These are phyloP conservation scores for Aspergillus fumigatiaffinis DNA, from an alignment of 2,329 filamentous ascomycete species.

Conservation along the genomic window DNA sequence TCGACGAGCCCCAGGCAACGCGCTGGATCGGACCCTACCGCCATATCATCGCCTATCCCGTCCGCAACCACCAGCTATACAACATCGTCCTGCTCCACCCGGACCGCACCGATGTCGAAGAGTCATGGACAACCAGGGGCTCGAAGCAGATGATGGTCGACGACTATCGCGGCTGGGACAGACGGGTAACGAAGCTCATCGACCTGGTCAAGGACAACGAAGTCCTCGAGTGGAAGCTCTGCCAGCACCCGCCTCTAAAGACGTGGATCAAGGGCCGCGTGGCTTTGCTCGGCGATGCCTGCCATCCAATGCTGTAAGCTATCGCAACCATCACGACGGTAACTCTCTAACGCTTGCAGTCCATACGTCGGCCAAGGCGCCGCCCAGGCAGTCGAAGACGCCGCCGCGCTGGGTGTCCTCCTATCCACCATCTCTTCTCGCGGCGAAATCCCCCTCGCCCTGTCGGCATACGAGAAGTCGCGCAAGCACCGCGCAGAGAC, in stretches of 20 bases:
- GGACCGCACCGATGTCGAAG: constrained; percentile 57
- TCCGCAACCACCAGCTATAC: constrained; percentile 63
- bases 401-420: constrained; percentile 32
- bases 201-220: constrained; percentile 55
- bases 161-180: constrained; percentile 61
- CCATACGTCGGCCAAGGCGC: constrained; percentile 44
- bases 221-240: constrained; percentile 38
- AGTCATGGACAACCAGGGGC: constrained; percentile 62
- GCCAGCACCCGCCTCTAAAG: constrained; percentile 29
- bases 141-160: constrained; percentile 59
- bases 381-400: constrained; percentile 46
- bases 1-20: constrained; percentile 64
- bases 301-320: constrained; percentile 44
- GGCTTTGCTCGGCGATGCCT: constrained; percentile 40
- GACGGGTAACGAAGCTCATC: constrained; percentile 56
- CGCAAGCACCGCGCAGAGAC: constrained; percentile 38
- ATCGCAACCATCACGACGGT: not conserved
- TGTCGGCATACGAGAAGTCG: constrained; percentile 35
- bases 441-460: constrained; percentile 30
- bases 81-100: constrained; percentile 62
- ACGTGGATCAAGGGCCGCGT: constrained; percentile 35
- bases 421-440: constrained; percentile 30
- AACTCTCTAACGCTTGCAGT: constrained; percentile 1
- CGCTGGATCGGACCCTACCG: constrained; percentile 73
- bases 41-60: constrained; percentile 75